Evolutionary conservation across 2,329 filamentous ascomycete genomes (phyloP), one percentile per base, ranked within the genome.

Genomic region (Colletotrichum spinosum): DNA sequence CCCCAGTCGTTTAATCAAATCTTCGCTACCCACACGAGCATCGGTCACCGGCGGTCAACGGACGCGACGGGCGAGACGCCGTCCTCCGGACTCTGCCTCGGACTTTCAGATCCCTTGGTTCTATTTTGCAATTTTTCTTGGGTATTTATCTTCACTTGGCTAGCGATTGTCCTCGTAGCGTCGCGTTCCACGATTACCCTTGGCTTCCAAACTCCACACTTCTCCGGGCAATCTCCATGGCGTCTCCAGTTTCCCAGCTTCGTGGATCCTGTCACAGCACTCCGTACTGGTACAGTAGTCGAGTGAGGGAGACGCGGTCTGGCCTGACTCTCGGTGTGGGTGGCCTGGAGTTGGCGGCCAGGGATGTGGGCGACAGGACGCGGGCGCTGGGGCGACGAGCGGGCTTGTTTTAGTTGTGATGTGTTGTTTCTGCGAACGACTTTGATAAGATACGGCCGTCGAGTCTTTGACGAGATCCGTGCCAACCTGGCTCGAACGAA

Each of bases 211-310:
- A 58, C 25, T 44, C 58, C 58, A 49, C 63, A 53, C 38, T 46
- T 15, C 33, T 53, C 58, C 48, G 52, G 58, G 53, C 63, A 66
- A 63, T 63, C 53, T 66, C 63, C 58, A 63, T 48, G 13, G 17
- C 58, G 49, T 49, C 15, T 49, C 42, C 59, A 54, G 42, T 17
- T 17, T 12, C 11, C 1, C 25, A 13, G 38, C 37, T 48, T 53
- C 52, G 57, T 62, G 62, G 58, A 33, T 53, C 33, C 17, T 39
- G 25, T 4, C 25, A 25, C 25, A 25, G 3, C 4, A 25, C 25
- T 25, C 25, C 25, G 25, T 25, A 25, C 25, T 25, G 25, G 25
- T 25, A 25, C 25, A 25, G 25, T 25, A 25, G 25, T 25, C 25
- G 4, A 44, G 13, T 17, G 33, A 33, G 12, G 13, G 17, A 12